Base-by-base conservation (phyloP, 2,329 filamentous ascomycete species). In the Aspergillus sp. region DNA sequence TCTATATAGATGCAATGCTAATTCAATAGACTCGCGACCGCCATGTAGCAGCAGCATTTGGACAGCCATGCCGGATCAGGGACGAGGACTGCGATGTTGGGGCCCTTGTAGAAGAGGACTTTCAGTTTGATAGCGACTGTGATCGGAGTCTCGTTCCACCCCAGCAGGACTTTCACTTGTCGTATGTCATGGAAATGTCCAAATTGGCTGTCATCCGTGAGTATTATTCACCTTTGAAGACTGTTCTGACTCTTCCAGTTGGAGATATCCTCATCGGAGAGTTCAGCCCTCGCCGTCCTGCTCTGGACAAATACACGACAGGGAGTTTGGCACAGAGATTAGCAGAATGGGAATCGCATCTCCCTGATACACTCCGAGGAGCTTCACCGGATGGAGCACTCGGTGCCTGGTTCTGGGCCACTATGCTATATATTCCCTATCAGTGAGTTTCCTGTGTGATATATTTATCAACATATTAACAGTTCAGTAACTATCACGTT, bases 11-110 rank as follows among this genome's bases (percentile, higher is more conserved):
- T n/a, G n/a, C n/a, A n/a, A n/a, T n/a, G n/a, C n/a, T n/a, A n/a
- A n/a, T n/a, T n/a, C n/a, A n/a, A 19, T 19, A 67, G 65, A 60
- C 53, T 11, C 63, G 65, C 13, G 65, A 67, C 51, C 60, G 64
- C 30, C 65, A 67, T 46, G 60, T 51, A 9, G 57, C 66, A 41
- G 65, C 62, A 12, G 63, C 64, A n/a, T 63, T 69, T 19, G 66
- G 67, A n/a, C 60, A 64, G 17, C 67, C 67, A 2, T 64, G 60
- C 19, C 66, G 65, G n/a, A 69, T 66, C 33, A 59, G 66, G 22
- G 64, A 64, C 22, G 64, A 61, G 24, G 66, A 69, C 45, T 68
- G 66, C 44, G 67, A 68, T 49, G 55, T 68, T n/a, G 67, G 66
- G 27, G 41, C 50, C 6, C 64, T 68, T n/a, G 52, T 59, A 1